These are phyloP conservation scores for Geotrichum bryndzae DNA, from an alignment of 1,139 yeast species.

Conservation along the genomic window DNA sequence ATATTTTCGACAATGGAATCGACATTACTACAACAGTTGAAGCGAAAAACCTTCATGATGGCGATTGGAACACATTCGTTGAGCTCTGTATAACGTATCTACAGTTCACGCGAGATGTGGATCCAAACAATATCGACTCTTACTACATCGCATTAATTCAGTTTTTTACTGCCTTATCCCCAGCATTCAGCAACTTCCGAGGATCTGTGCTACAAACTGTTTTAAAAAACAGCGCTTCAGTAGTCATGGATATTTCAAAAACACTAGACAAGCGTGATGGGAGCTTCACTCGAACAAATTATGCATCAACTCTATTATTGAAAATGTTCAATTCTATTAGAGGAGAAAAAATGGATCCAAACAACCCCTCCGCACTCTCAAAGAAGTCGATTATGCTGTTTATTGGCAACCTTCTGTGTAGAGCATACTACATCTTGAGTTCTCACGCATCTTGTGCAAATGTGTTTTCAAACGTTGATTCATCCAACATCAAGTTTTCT, in stretches of 20 bases:
- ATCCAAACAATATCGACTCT: conserved; percentile 52
- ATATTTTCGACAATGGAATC: conserved; percentile 26
- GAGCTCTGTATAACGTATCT: conserved; percentile 49
- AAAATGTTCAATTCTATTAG: conserved; percentile 60
- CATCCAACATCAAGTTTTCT: conserved; percentile 46
- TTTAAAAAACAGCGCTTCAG: conserved; percentile 40
- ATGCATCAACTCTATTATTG: conserved; percentile 52
- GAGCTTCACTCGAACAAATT: conserved; percentile 44
- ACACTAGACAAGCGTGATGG: conserved; percentile 42
- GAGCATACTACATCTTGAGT: conserved; percentile 54
- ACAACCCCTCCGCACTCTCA: conserved; percentile 21
- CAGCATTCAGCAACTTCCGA: conserved; percentile 52
- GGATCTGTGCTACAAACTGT: conserved; percentile 48
- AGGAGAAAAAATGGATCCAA: conserved; percentile 43
- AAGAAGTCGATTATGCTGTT: conserved; percentile 51
- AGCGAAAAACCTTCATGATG: conserved; percentile 35
- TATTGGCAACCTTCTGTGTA: conserved; percentile 55
- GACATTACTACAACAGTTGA: conserved; percentile 35
- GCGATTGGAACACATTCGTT: conserved; percentile 51
- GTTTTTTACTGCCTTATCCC: conserved; percentile 49
- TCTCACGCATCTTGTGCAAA: conserved; percentile 68
- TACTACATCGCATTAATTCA: conserved; percentile 56
- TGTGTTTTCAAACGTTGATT: conserved; percentile 68
- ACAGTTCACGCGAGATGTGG: conserved; percentile 46
- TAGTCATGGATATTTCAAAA: conserved; percentile 47